Percentiles rank a stretch among this genome's conserved stretches.
These are phyloP conservation scores for Cercis canadensis DNA, from an alignment of 306 rosid genomes.

Conservation along the genomic window DNA sequence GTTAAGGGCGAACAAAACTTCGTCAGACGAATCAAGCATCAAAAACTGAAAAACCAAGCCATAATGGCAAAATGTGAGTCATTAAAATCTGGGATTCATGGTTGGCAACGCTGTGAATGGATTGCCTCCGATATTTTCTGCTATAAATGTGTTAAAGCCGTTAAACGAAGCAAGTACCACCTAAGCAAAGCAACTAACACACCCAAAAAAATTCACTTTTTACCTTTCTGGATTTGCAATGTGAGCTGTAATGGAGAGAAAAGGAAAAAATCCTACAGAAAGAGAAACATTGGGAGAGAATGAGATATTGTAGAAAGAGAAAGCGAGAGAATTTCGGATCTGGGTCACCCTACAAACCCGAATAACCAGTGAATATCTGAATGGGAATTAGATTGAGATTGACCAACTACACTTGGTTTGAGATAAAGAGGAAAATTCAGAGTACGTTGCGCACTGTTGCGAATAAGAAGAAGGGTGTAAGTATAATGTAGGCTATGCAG, in stretches of 20 bases:
- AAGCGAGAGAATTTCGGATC: constrained; percentile 51
- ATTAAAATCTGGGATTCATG: not conserved
- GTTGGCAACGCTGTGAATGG: not conserved
- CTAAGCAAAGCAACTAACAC: constrained; percentile 28
- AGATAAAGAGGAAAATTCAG: not conserved
- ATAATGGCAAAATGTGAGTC: constrained; percentile 22
- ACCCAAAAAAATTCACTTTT: constrained; percentile 2
- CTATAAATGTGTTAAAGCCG: constrained; percentile 32
- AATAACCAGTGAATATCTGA: constrained; percentile 31
- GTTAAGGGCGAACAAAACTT: not conserved
- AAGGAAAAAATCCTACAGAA: constrained; percentile 32
- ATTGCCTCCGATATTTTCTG: constrained; percentile 9
- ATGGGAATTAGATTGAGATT: not conserved
- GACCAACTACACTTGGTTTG: not conserved
- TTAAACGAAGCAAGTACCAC: constrained; percentile 26
- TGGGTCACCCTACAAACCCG: constrained; percentile 41
- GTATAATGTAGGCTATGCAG: not conserved
- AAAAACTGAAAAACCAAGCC: constrained; percentile 26
- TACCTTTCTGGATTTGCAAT: constrained; percentile 32
- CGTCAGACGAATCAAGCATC: constrained; percentile 8
- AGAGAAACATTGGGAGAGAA: not conserved
- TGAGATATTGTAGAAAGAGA: constrained; percentile 1
- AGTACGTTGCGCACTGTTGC: not conserved
- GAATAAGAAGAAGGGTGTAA: not conserved
- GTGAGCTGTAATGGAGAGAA: constrained; percentile 31